A percentile compares a stretch with the other conserved stretches of the same genome.
These are phyloP conservation scores for Aspergillus intermedius DNA, from an alignment of 2,329 filamentous ascomycete species.

Conservation along the genomic window DNA sequence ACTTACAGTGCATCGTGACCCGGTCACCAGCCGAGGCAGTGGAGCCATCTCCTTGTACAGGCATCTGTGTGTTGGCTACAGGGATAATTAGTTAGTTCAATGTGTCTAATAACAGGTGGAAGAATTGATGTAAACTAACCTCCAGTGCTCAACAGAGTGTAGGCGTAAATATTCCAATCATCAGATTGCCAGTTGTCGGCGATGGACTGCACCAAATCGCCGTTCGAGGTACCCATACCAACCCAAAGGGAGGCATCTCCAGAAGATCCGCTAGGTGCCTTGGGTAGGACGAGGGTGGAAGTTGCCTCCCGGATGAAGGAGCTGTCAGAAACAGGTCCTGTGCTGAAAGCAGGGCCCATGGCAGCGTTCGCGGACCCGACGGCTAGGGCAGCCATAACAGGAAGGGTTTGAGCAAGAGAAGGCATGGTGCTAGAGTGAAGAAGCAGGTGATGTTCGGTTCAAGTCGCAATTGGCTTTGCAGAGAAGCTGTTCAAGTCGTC, in stretches of 20 bases:
- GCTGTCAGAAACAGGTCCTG: slow-evolving; percentile 35
- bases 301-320: slow-evolving; percentile 41
- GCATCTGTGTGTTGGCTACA: slow-evolving; percentile 25
- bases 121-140: slow-evolving; percentile 4
- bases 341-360: slow-evolving; percentile 38
- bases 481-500: not conserved
- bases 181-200: slow-evolving; percentile 31
- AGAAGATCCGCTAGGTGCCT: slow-evolving; percentile 29
- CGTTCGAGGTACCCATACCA: slow-evolving; percentile 44
- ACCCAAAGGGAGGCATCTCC: slow-evolving; percentile 42
- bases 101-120: not conserved
- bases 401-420: slow-evolving; percentile 12
- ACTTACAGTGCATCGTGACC: slow-evolving; percentile 38
- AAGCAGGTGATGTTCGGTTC: not conserved
- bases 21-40: slow-evolving; percentile 22
- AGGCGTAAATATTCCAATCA: slow-evolving; percentile 39
- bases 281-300: slow-evolving; percentile 40
- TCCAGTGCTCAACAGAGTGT: slow-evolving; percentile 12
- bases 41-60: slow-evolving; percentile 25
- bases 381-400: slow-evolving; percentile 9
- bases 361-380: slow-evolving; percentile 12
- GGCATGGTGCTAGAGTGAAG: slow-evolving; percentile 6
- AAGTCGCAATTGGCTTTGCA: not conserved
- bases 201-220: slow-evolving; percentile 44
- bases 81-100: not conserved